Evolutionary conservation across 495 filamentous ascomycete species (phyloP).

Genomic region (Neurospora sp.): DNA sequence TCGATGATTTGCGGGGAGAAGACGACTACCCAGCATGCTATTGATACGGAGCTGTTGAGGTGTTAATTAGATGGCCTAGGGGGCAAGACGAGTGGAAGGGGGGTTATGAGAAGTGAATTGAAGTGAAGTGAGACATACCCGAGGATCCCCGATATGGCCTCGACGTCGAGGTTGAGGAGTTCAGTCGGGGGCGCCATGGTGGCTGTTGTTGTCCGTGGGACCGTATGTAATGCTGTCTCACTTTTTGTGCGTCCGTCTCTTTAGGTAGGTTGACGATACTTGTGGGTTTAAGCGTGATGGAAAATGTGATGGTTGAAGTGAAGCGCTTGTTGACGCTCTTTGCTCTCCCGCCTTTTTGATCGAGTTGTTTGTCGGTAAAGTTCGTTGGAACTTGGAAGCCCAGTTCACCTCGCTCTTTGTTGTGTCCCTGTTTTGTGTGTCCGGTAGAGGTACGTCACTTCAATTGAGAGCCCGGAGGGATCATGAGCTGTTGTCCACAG

Average conservation of each 20-base stretch:
- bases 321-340: background rate
- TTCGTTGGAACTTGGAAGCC: background rate
- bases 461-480: background rate
- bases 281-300: background rate
- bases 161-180: conserved; percentile 62
- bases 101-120: background rate
- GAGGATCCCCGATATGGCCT: conserved; percentile 81
- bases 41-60: conserved; percentile 67
- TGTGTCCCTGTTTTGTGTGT: background rate
- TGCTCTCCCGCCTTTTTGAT: background rate
- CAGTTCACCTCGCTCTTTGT: background rate
- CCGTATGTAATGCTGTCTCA: background rate
- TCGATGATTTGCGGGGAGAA: conserved; percentile 96
- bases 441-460: background rate
- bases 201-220: background rate
- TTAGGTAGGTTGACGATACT: background rate
- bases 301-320: background rate
- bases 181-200: conserved; percentile 62
- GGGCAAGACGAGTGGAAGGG: no score
- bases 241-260: background rate
- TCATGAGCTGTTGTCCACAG: background rate
- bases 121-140: conserved; percentile 45
- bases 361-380: background rate
- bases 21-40: conserved; percentile 96
- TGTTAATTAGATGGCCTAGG: background rate